Conservation (phyloP, 176 grass and related monocot genomes). For the Carex pumila region DNA sequence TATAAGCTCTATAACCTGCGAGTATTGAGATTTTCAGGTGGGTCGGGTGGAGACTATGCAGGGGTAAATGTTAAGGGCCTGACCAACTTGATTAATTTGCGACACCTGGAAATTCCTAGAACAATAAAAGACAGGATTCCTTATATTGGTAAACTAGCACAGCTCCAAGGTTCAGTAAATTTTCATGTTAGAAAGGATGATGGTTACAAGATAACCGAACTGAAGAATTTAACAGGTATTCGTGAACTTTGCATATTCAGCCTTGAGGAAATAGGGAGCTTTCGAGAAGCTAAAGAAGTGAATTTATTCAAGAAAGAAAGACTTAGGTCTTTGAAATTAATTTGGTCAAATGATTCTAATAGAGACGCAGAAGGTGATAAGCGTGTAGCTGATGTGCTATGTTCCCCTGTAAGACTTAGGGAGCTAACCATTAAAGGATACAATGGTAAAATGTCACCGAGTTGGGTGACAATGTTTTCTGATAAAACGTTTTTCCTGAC, state of each 20-base stretch:
- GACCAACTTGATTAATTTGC: conserved; percentile 23
- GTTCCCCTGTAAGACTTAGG: conserved; percentile 17
- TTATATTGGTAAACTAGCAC: conserved; percentile 22
- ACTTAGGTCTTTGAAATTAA: conserved; percentile 17
- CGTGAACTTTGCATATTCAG: conserved; percentile 17
- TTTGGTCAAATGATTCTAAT: conserved; percentile 6
- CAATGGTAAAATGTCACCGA: conserved; percentile 11
- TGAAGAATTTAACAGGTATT: conserved; percentile 16
- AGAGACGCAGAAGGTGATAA: not conserved
- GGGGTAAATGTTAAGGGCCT: not conserved
- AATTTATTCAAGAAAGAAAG: conserved; percentile 14
- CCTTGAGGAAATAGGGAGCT: conserved; percentile 18
- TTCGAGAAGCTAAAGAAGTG: conserved; percentile 2
- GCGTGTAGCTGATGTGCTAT: conserved; percentile 12
- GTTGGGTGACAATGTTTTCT: conserved; percentile 24
- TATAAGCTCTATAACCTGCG: conserved; percentile 28
- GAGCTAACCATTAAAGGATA: conserved; percentile 25
- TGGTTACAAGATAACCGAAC: conserved; percentile 27
- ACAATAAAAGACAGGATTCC: conserved; percentile 3
- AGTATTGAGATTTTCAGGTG: not conserved
- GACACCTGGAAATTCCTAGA: not conserved
- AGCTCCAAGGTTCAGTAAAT: not conserved
- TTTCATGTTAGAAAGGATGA: conserved; percentile 12
- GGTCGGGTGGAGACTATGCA: not conserved
- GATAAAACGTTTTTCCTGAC: not conserved